Percentiles rank a stretch among this genome's conserved stretches.
Conservation (phyloP, 768 basidiomycete species). For the Phylloporus rhodoxanthus region DNA sequence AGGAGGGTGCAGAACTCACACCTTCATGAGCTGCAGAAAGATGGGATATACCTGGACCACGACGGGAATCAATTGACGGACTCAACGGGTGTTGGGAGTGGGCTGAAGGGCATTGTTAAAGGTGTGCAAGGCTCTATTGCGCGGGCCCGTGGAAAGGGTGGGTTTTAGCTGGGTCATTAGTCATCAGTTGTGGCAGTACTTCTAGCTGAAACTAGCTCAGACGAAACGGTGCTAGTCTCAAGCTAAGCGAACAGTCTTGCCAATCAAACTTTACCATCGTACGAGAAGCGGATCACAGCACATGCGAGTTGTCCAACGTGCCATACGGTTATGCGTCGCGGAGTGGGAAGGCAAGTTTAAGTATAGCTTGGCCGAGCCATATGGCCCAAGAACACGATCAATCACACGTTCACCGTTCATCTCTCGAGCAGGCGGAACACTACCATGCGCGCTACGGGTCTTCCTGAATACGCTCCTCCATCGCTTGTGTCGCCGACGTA, state of each 20-base stretch:
- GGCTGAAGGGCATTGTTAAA: constrained; percentile 36
- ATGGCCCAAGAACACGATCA: constrained; percentile 18
- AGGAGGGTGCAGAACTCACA: constrained; percentile 51
- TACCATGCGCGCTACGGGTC: constrained; percentile 50
- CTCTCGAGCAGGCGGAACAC: constrained; percentile 10
- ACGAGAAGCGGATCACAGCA: background rate
- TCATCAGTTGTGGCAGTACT: constrained; percentile 1
- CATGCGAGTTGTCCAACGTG: background rate
- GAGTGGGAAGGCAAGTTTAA: constrained; percentile 32
- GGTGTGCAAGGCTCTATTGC: constrained; percentile 39
- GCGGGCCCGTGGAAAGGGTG: constrained; percentile 39
- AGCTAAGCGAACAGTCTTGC: background rate
- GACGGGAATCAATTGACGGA: constrained; percentile 38
- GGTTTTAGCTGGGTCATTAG: constrained; percentile 26
- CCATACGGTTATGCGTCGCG: constrained; percentile 14
- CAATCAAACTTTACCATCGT: background rate
- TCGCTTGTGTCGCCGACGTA: constrained; percentile 43
- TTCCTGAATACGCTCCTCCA: constrained; percentile 45
- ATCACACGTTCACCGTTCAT: constrained; percentile 20
- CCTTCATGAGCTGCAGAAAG: constrained; percentile 39
- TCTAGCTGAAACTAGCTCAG: background rate
- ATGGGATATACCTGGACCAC: constrained; percentile 54
- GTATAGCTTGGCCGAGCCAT: constrained; percentile 29
- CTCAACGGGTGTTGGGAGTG: constrained; percentile 35
- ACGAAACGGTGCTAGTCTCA: background rate